These are phyloP conservation scores for Rhizopus arrhizus DNA, from an alignment of 371 early-diverging fungal genomes.

Conservation along the genomic window DNA sequence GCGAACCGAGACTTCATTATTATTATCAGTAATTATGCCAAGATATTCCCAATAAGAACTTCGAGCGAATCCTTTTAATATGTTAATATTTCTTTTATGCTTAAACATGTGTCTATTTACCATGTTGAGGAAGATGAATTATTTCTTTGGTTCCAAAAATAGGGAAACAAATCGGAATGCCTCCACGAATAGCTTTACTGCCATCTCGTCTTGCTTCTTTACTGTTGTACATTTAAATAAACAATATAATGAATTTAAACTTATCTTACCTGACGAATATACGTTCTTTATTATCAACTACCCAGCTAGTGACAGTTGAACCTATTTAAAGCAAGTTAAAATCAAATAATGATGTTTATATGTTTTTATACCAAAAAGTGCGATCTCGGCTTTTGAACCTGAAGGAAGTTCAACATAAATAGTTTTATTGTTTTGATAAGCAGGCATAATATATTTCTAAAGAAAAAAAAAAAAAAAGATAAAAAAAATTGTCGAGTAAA, in stretches of 20 bases:
- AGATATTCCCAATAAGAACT: constrained; percentile 70
- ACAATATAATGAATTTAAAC: no score
- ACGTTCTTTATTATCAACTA: constrained; percentile 61
- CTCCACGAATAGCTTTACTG: constrained; percentile 86
- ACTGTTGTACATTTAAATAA: constrained; percentile 32
- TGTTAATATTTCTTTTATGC: not conserved
- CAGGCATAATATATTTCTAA: no score
- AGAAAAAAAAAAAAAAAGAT: no score
- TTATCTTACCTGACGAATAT: constrained; percentile 74
- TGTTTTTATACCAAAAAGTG: constrained; percentile 55
- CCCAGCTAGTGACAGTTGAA: constrained; percentile 84
- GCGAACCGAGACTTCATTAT: constrained; percentile 59
- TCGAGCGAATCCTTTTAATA: constrained; percentile 85
- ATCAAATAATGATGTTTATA: no score
- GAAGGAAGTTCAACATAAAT: constrained; percentile 49
- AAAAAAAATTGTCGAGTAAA: no score
- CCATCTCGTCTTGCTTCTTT: constrained; percentile 74
- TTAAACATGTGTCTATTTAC: constrained; percentile 28
- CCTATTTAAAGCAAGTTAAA: constrained; percentile 30
- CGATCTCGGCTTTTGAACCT: constrained; percentile 58
- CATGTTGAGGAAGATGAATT: constrained; percentile 69
- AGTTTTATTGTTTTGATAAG: constrained; percentile 32
- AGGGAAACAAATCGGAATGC: constrained; percentile 82
- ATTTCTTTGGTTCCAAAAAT: constrained; percentile 73
- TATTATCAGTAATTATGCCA: constrained; percentile 56